Evolutionary conservation across 2,329 filamentous ascomycete genomes (phyloP).

Genomic region (Tetracladium maxilliforme): DNA sequence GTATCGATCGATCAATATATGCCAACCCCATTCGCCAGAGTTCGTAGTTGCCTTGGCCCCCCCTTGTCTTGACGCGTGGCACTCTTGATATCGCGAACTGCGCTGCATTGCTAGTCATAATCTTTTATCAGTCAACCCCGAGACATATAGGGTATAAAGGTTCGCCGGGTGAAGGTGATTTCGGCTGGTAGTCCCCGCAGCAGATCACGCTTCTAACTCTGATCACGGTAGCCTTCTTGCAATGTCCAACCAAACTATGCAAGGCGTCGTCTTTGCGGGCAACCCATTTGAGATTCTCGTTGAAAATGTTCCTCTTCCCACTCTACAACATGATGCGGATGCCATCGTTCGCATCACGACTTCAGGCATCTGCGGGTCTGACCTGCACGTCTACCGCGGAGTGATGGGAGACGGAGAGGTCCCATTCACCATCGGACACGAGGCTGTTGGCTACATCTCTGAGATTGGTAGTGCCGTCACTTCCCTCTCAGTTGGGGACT

Average conservation of each 20-base stretch:
- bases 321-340: slow-evolving; percentile 12
- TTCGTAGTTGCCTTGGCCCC: no score
- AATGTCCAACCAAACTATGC: slow-evolving; percentile 3
- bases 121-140: no score
- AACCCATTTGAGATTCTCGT: slow-evolving; percentile 2
- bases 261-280: slow-evolving; percentile 1
- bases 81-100: no score
- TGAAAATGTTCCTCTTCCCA: slow-evolving; percentile 2
- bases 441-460: slow-evolving; percentile 8
- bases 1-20: no score
- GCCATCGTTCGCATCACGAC: slow-evolving; percentile 18
- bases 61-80: no score
- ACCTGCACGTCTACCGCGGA: slow-evolving; percentile 19
- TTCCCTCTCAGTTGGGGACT: slow-evolving; percentile 7
- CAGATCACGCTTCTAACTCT: no score
- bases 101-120: no score
- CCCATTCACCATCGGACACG: slow-evolving; percentile 10
- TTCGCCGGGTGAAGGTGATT: no score
- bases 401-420: slow-evolving; percentile 7
- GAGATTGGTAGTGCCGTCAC: slow-evolving; percentile 7
- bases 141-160: no score
- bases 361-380: slow-evolving; percentile 18
- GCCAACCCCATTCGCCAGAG: no score
- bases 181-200: no score
- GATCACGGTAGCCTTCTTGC: no score